Evolutionary conservation across 2,329 filamentous ascomycete genomes (phyloP).

Genomic region (Pleomassaria siparia): DNA sequence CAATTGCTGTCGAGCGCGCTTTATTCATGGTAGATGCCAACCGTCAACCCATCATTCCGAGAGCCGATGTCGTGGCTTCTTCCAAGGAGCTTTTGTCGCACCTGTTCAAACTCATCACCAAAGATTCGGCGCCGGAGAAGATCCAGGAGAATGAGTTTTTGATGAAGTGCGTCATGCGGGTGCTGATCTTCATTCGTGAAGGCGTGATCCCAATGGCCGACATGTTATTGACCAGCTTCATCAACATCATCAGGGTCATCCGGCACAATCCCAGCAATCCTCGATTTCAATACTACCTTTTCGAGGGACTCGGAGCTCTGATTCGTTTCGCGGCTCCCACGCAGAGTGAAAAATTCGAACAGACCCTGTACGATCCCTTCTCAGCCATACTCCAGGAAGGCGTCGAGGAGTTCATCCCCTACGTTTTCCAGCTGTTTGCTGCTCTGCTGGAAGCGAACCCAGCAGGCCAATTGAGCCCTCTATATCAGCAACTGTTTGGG

Average conservation of each 20-base stretch:
- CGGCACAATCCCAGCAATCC: constrained; percentile 95
- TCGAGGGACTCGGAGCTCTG: constrained; percentile 88
- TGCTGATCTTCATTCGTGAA: constrained; percentile 90
- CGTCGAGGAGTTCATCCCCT: constrained; percentile 92
- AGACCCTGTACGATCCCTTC: constrained; percentile 80
- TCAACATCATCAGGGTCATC: constrained; percentile 89
- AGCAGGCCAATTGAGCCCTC: constrained; percentile 72
- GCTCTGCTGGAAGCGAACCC: constrained; percentile 87
- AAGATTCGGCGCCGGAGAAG: constrained; percentile 81
- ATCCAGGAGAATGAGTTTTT: constrained; percentile 98
- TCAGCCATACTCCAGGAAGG: constrained; percentile 77
- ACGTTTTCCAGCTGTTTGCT: constrained; percentile 93
- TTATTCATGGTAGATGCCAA: constrained; percentile 78
- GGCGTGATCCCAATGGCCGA: constrained; percentile 74
- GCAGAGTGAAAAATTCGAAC: constrained; percentile 73
- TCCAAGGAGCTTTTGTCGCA: constrained; percentile 86
- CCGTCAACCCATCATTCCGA: constrained; percentile 76
- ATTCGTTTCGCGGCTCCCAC: constrained; percentile 72
- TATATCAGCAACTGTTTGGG: constrained; percentile 76
- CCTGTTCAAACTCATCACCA: constrained; percentile 87
- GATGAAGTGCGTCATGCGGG: constrained; percentile 98
- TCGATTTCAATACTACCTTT: constrained; percentile 97
- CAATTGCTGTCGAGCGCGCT: constrained; percentile 92
- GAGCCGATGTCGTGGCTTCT: constrained; percentile 75
- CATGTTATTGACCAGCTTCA: constrained; percentile 77